Percentiles rank a stretch among this genome's conserved stretches.
Conservation (phyloP, 1,139 yeast species). For the Kodamaea derodonti region DNA sequence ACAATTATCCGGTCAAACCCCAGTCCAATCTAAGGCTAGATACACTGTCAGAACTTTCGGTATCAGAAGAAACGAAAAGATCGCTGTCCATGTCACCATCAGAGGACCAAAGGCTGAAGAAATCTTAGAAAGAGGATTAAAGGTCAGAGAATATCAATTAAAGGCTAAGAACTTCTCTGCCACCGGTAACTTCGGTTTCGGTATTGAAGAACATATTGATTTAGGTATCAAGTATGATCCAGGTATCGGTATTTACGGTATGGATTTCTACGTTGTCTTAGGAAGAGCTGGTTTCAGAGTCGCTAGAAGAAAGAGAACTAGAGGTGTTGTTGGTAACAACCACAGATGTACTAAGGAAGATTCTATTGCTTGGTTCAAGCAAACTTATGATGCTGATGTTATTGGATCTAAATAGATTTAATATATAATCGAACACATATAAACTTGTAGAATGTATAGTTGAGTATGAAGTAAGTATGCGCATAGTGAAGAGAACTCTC, state of each 20-base stretch:
- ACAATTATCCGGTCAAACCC: conserved; percentile 99
- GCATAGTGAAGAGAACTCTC: no score
- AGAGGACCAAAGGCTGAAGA: conserved; percentile 99
- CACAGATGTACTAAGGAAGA: conserved; percentile 94
- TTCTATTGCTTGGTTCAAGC: conserved; percentile 98
- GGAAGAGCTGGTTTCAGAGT: conserved; percentile 99
- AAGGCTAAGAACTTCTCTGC: conserved; percentile 90
- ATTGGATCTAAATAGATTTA: conserved; percentile 60
- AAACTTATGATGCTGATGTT: conserved; percentile 98
- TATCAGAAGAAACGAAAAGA: conserved; percentile 99
- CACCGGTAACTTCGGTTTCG: conserved; percentile 99
- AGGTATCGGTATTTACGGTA: conserved; percentile 99
- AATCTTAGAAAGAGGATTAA: conserved; percentile 99
- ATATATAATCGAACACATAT: conserved; percentile 7
- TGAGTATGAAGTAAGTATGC: no score
- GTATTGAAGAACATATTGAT: conserved; percentile 99
- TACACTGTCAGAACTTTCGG: conserved; percentile 99
- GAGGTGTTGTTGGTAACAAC: conserved; percentile 82
- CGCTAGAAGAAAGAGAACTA: conserved; percentile 98
- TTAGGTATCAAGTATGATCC: conserved; percentile 99
- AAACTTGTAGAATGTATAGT: conserved; percentile 6
- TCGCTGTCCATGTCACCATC: conserved; percentile 98
- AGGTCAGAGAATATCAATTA: conserved; percentile 99
- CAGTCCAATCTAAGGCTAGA: conserved; percentile 99
- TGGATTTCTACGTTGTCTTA: conserved; percentile 99